A percentile compares a stretch with the other conserved stretches of the same genome.
Evolutionary conservation across 1,284 basidiomycete species (phyloP).

Genomic region (Phlebopus sp.): DNA sequence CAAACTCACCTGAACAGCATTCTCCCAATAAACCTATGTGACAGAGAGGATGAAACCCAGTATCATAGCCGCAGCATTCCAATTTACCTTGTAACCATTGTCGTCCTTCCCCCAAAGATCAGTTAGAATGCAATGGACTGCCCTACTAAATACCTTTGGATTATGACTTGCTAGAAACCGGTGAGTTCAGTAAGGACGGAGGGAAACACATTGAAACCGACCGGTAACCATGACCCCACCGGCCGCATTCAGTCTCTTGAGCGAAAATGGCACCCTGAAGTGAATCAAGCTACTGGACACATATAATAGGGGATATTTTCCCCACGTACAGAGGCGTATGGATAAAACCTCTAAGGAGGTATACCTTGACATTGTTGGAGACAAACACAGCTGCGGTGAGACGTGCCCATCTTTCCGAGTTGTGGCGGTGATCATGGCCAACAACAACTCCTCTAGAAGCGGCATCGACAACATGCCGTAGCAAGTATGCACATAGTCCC

Average conservation of each 20-base stretch:
- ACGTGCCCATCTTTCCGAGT: slow-evolving; percentile 74
- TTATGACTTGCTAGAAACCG: slow-evolving; percentile 68
- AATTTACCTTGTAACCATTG: slow-evolving; percentile 77
- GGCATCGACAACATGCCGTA: slow-evolving; percentile 51
- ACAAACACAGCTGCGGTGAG: slow-evolving; percentile 72
- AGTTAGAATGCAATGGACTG: slow-evolving; percentile 2
- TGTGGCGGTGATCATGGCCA: slow-evolving; percentile 78
- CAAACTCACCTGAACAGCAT: slow-evolving; percentile 66
- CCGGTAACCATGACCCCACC: slow-evolving; percentile 89
- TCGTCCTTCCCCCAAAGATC: slow-evolving; percentile 51
- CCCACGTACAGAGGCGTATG: slow-evolving; percentile 76
- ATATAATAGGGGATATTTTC: background rate
- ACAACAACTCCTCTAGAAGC: slow-evolving; percentile 67
- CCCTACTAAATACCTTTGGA: slow-evolving; percentile 57
- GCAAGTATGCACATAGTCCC: slow-evolving; percentile 75
- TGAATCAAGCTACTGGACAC: slow-evolving; percentile 3
- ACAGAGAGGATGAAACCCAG: background rate
- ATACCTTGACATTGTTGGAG: slow-evolving; percentile 61
- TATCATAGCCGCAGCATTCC: background rate
- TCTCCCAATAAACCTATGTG: slow-evolving; percentile 78
- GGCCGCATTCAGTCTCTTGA: slow-evolving; percentile 63
- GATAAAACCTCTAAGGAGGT: slow-evolving; percentile 66
- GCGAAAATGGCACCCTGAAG: slow-evolving; percentile 71
- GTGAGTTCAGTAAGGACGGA: background rate
- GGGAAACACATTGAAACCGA: slow-evolving; percentile 24